Conservation (phyloP, 1,139 yeast species). For the Nakaseomyces glabratus region DNA sequence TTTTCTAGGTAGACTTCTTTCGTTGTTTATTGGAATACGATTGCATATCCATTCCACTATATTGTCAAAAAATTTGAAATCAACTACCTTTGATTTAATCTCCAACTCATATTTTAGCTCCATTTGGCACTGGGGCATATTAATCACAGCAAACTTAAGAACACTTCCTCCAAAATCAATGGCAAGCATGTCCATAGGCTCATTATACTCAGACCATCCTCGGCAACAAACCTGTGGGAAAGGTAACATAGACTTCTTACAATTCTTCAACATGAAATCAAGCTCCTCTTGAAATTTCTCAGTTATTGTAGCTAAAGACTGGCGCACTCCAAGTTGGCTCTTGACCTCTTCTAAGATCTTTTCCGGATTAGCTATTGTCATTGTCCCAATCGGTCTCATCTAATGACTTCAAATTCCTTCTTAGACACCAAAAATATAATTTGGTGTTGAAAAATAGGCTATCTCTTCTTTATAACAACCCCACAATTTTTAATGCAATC, state of each 20-base stretch:
- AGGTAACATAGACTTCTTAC: conserved; percentile 21
- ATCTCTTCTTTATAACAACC: too few species aligned
- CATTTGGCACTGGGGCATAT: conserved; percentile 13
- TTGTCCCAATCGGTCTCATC: too few species aligned
- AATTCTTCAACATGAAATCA: conserved; percentile 12
- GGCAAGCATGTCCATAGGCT: conserved; percentile 12
- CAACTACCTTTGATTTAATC: conserved; percentile 18
- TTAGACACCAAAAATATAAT: too few species aligned
- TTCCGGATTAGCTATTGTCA: conserved; percentile 3
- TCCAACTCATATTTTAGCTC: conserved; percentile 12
- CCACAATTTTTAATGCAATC: too few species aligned
- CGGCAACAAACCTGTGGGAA: conserved; percentile 9
- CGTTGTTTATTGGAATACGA: conserved; percentile 2
- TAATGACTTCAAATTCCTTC: too few species aligned
- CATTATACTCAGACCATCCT: conserved; percentile 7
- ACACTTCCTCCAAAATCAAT: conserved; percentile 28
- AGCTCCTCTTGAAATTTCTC: conserved; percentile 15
- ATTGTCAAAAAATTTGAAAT: conserved; percentile 23
- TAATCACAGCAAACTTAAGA: conserved; percentile 20
- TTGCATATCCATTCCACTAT: conserved; percentile 17
- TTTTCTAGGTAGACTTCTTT: conserved; percentile 1
- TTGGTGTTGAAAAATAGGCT: too few species aligned
- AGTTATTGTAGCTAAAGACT: conserved; percentile 11
- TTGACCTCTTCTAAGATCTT: conserved; percentile 11
- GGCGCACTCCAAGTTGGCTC: conserved; percentile 12